phyloP scores from a whole-genome alignment of 1,284 basidiomycete species.

The Ceratobasidium papillatum region DNA sequence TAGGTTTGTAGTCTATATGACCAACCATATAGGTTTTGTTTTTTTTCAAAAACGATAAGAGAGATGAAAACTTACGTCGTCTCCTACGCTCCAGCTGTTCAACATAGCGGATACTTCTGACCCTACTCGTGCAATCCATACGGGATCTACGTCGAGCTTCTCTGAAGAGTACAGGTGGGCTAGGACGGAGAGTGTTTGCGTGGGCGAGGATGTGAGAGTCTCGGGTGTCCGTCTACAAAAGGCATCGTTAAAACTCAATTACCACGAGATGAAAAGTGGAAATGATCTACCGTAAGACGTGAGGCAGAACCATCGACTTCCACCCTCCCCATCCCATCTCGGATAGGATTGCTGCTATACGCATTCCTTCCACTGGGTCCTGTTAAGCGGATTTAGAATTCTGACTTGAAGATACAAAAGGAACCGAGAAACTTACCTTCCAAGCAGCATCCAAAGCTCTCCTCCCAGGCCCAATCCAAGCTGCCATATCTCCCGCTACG shows the following conservation, averaged over 20 bases:
- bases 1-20: background rate
- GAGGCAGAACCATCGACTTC: conserved; percentile 69
- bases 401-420: background rate
- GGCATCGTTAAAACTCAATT: background rate
- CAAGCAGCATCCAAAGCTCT: conserved; percentile 63
- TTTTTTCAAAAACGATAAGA: background rate
- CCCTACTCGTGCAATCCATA: conserved; percentile 29
- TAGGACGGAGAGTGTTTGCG: conserved; percentile 60
- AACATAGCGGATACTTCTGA: conserved; percentile 19
- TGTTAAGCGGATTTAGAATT: background rate
- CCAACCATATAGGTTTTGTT: background rate
- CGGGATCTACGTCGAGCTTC: conserved; percentile 59
- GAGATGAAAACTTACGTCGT: background rate
- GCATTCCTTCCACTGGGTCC: conserved; percentile 58
- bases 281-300: conserved; percentile 56
- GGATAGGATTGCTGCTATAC: conserved; percentile 65
- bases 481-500: conserved; percentile 67
- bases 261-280: background rate
- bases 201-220: conserved; percentile 57
- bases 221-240: conserved; percentile 53
- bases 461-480: conserved; percentile 69
- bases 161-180: conserved; percentile 59
- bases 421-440: conserved; percentile 46
- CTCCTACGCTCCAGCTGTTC: background rate
- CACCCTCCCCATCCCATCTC: conserved; percentile 77